Conservation (phyloP, 2,329 filamentous ascomycete genomes). For the Colletotrichum graminicola region DNA sequence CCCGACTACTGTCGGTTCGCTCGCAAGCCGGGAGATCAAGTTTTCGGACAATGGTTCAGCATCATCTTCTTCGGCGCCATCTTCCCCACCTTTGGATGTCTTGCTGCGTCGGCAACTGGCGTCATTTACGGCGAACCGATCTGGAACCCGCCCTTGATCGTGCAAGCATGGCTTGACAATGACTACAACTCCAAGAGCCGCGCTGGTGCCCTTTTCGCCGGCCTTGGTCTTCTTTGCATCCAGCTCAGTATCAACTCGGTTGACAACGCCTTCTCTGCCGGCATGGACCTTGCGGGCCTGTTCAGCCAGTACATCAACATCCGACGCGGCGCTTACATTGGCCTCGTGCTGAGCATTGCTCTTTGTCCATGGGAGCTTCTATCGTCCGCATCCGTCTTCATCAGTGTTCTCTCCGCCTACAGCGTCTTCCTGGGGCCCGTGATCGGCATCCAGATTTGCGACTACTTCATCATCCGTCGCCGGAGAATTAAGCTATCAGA, state of each 20-base stretch:
- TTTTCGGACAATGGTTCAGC: constrained; percentile 56
- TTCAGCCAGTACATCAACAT: constrained; percentile 68
- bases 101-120: constrained; percentile 48
- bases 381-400: constrained; percentile 52
- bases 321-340: constrained; percentile 64
- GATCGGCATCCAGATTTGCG: constrained; percentile 54
- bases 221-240: constrained; percentile 39
- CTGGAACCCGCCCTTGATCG: constrained; percentile 55
- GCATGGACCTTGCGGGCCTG: constrained; percentile 67
- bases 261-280: constrained; percentile 52
- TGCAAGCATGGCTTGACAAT: constrained; percentile 33
- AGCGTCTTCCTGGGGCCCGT: constrained; percentile 55
- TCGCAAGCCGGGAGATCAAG: constrained; percentile 53
- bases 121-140: constrained; percentile 51
- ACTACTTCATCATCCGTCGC: constrained; percentile 51
- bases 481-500: constrained; percentile 53
- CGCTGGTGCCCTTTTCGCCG: constrained; percentile 41
- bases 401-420: constrained; percentile 53
- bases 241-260: constrained; percentile 43
- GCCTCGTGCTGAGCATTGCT: constrained; percentile 57
- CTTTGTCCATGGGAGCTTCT: constrained; percentile 66
- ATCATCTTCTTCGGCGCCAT: constrained; percentile 55
- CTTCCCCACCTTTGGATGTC: constrained; percentile 54
- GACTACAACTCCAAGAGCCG: constrained; percentile 35
- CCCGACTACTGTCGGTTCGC: constrained; percentile 60